phyloP scores from a whole-genome alignment of 805 yeast genomes.

The Schwanniomyces vanrijiae region DNA sequence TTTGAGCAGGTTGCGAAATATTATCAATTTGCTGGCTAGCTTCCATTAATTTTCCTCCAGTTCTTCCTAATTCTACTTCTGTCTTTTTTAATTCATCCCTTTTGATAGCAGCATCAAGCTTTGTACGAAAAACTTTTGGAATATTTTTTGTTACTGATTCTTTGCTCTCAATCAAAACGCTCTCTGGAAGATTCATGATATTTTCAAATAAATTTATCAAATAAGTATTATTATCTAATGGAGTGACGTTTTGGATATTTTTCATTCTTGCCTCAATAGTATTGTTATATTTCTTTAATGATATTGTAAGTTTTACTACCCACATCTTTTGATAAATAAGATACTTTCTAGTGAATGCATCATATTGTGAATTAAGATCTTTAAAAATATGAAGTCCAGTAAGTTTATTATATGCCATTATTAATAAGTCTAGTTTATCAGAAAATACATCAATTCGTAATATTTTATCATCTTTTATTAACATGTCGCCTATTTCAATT shows the following conservation, averaged over 20 bases:
- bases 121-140: neutral
- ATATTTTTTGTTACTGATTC: neutral
- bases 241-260: neutral
- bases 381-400: slow-evolving; percentile 2
- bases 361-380: slow-evolving; percentile 3
- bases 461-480: slow-evolving; percentile 9
- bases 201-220: neutral
- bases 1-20: neutral
- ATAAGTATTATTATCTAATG: neutral
- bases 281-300: slow-evolving; percentile 10
- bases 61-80: neutral
- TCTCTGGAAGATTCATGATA: neutral
- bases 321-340: slow-evolving; percentile 7
- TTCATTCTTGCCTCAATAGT: slow-evolving; percentile 12
- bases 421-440: slow-evolving; percentile 7
- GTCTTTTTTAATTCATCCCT: neutral
- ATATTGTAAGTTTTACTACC: slow-evolving; percentile 7
- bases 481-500: slow-evolving; percentile 2
- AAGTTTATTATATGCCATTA: slow-evolving; percentile 3
- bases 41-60: neutral
- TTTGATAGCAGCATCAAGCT: neutral
- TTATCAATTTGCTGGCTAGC: neutral
- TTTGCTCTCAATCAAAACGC: neutral
- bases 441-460: slow-evolving; percentile 13
- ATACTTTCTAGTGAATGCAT: slow-evolving; percentile 1